These are phyloP conservation scores for Aspergillus sp. DNA, from an alignment of 2,329 filamentous ascomycete species.

Conservation along the genomic window DNA sequence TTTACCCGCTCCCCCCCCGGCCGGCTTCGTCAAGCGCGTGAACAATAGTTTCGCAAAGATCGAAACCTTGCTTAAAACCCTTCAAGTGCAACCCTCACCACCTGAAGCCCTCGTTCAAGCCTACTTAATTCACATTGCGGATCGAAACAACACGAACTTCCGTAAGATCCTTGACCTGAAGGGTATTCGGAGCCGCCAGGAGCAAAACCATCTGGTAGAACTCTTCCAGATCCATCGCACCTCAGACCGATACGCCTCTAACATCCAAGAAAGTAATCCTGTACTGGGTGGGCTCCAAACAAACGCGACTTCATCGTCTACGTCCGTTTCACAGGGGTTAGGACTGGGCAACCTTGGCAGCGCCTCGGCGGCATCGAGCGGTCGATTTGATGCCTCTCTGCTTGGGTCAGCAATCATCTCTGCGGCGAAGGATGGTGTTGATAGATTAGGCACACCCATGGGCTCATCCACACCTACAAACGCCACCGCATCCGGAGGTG, in stretches of 20 bases:
- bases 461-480: slow-evolving; percentile 32
- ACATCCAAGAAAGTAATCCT: slow-evolving; percentile 68
- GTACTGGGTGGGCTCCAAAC: slow-evolving; percentile 65
- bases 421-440: slow-evolving; percentile 79
- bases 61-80: slow-evolving; percentile 89
- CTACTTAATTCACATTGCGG: slow-evolving; percentile 94
- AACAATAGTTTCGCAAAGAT: slow-evolving; percentile 80
- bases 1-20: slow-evolving; percentile 57
- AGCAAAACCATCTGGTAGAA: slow-evolving; percentile 80
- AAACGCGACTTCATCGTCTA: slow-evolving; percentile 28
- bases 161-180: slow-evolving; percentile 94
- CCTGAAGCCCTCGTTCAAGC: slow-evolving; percentile 94
- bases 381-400: slow-evolving; percentile 75
- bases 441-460: slow-evolving; percentile 69
- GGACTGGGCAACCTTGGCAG: slow-evolving; percentile 40
- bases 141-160: slow-evolving; percentile 93
- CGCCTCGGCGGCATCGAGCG: slow-evolving; percentile 41
- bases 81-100: slow-evolving; percentile 88
- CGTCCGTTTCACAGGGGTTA: slow-evolving; percentile 49
- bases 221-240: slow-evolving; percentile 85
- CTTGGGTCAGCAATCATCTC: slow-evolving; percentile 87
- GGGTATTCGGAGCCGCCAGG: slow-evolving; percentile 75
- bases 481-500: slow-evolving; percentile 23
- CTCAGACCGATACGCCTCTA: slow-evolving; percentile 60
- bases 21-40: slow-evolving; percentile 79